Base-by-base conservation (phyloP, 352 stramenopile species). In the Paralagenidium karlingii region DNA sequence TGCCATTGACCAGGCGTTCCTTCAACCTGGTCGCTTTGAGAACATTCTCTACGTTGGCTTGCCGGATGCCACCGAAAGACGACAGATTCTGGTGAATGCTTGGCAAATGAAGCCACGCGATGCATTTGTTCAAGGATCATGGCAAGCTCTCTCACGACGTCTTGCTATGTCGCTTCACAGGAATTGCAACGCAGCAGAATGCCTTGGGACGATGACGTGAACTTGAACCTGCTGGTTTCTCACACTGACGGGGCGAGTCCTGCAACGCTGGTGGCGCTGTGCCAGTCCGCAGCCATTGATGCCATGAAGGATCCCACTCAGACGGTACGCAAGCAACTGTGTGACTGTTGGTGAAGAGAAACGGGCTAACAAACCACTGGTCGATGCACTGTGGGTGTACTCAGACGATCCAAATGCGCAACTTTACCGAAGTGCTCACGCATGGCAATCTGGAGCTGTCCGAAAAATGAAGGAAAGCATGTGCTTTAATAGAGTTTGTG, bases 21-120 rank as follows among this genome's bases (percentile, higher is more conserved):
- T 92, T 8, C 78, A 90, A 32, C 78, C 78, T 49, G 78, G 75
- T 84, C 71, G 76, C 2, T 92, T 90, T 42, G 78, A 90, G 40
- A 86, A 92, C 42, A 60, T 88, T 15, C 53, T 88, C 13, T 78
- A 79, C 40, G 76, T 90, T 21, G 76, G 74, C 0, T 31, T 89
- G 2, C 78, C 78, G 0, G 65, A 60, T 15, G 25, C 30, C 0
- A 57, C 51, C 21, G 76, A 86, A 47, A 62, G 78, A 8, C 48
- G 44, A 18, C 54, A 70, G 22, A 90, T 92, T 27, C 43, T 92
- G 8, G 44, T 75, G 24, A 64, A n/a, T n/a, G n/a, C n/a, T n/a
- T n/a, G n/a, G n/a, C n/a, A n/a, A n/a, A n/a, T n/a, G n/a, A n/a
- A n/a, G n/a, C n/a, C n/a, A n/a, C n/a, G n/a, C n/a, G n/a, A n/a